These are phyloP conservation scores for Panicum virgatum DNA, from an alignment of 202 grass and related monocot species.

Conservation along the genomic window DNA sequence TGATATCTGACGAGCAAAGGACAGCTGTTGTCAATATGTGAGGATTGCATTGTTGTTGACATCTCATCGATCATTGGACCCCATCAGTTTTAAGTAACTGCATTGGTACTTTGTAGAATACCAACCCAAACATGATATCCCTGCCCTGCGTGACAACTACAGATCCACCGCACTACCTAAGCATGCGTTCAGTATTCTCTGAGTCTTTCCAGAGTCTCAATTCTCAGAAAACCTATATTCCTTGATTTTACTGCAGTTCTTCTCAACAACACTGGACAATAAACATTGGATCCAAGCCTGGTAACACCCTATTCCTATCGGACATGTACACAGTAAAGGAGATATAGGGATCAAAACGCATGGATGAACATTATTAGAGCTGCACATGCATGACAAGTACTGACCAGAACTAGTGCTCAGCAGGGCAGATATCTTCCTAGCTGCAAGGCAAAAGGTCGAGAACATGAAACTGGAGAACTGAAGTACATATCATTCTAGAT, in stretches of 20 bases:
- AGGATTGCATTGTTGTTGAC: background rate
- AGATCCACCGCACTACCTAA: background rate
- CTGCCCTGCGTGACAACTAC: background rate
- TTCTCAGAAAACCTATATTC: background rate
- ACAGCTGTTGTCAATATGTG: background rate
- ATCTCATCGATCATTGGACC: background rate
- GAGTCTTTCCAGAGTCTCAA: too few relatives aligned
- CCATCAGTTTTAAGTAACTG: background rate
- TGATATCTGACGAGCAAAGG: background rate
- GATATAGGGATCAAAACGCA: background rate
- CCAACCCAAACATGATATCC: background rate
- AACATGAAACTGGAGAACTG: conserved; percentile 10
- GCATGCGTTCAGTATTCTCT: background rate
- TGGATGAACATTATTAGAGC: conserved; percentile 10
- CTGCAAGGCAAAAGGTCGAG: conserved; percentile 42
- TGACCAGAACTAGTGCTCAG: conserved; percentile 25
- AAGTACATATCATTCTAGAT: background rate
- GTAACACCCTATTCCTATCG: background rate
- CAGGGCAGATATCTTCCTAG: conserved; percentile 78
- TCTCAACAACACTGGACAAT: background rate
- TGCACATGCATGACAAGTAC: background rate
- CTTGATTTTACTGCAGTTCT: background rate
- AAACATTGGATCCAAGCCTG: background rate
- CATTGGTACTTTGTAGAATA: background rate
- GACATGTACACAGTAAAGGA: background rate